Evolutionary conservation across 176 grass and related monocot species (phyloP).

Genomic region (Bonia amplexicaulis): DNA sequence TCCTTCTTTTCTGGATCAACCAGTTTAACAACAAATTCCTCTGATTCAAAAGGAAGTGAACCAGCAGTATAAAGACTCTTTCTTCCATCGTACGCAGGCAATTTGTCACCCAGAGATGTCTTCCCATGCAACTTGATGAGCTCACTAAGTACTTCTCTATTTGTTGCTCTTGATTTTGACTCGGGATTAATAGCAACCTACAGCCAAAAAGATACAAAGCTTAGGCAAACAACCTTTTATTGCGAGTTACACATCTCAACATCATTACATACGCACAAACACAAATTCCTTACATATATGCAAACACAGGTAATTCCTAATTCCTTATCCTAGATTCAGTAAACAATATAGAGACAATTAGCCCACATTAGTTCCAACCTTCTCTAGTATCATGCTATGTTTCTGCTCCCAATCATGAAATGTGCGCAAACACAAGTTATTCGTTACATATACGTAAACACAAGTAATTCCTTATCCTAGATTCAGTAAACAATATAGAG

Average conservation of each 20-base stretch:
- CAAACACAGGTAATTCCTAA: neutral
- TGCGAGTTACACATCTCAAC: neutral
- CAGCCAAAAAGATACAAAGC: neutral
- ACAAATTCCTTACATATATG: neutral
- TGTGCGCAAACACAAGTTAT: too few species aligned
- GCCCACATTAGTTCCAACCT: neutral
- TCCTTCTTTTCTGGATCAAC: slow-evolving; percentile 44
- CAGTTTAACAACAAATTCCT: slow-evolving; percentile 54
- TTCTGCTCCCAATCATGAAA: neutral
- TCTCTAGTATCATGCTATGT: too few species aligned
- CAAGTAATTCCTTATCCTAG: neutral
- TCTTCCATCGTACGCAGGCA: slow-evolving; percentile 64
- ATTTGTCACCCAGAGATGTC: slow-evolving; percentile 37
- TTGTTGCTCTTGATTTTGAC: slow-evolving; percentile 43
- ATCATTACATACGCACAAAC: neutral
- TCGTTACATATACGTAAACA: neutral
- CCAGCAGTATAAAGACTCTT: slow-evolving; percentile 70
- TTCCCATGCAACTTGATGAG: slow-evolving; percentile 47
- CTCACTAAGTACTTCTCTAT: slow-evolving; percentile 56
- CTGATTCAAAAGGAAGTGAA: slow-evolving; percentile 56
- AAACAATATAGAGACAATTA: neutral
- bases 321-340: neutral
- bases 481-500: neutral
- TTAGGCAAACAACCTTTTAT: neutral
- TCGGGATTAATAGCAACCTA: slow-evolving; percentile 65